A percentile compares a stretch with the other conserved stretches of the same genome.
Evolutionary conservation across 2,329 filamentous ascomycete species (phyloP).

Genomic region (Gnomoniopsis sp.): DNA sequence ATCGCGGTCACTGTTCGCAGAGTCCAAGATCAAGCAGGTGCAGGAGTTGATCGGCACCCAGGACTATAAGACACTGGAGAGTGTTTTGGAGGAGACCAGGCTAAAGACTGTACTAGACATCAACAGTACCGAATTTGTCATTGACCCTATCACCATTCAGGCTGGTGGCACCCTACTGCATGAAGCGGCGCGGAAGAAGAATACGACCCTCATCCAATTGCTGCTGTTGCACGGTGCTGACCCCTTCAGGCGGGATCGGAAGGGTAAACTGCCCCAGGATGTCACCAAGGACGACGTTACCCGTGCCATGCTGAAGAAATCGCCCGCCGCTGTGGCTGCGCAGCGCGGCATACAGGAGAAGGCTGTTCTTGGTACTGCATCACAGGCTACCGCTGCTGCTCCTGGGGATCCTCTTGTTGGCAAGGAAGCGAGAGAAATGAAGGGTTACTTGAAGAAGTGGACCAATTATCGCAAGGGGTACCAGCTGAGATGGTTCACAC

Average conservation of each 20-base stretch:
- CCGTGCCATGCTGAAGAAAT: slow-evolving; percentile 84
- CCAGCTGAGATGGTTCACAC: slow-evolving; percentile 94
- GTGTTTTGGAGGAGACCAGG: slow-evolving; percentile 77
- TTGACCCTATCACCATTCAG: slow-evolving; percentile 72
- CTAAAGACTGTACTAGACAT: slow-evolving; percentile 87
- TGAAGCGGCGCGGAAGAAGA: slow-evolving; percentile 85
- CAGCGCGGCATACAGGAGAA: slow-evolving; percentile 96
- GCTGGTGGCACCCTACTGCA: slow-evolving; percentile 90
- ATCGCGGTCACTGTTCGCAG: slow-evolving; percentile 83
- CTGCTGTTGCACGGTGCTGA: slow-evolving; percentile 92
- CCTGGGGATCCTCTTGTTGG: slow-evolving; percentile 64
- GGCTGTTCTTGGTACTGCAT: slow-evolving; percentile 75
- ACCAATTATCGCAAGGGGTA: slow-evolving; percentile 98
- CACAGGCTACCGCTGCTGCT: slow-evolving; percentile 50
- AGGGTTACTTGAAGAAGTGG: slow-evolving; percentile 98
- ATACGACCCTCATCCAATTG: slow-evolving; percentile 83
- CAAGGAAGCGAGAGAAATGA: slow-evolving; percentile 93
- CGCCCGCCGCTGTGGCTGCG: slow-evolving; percentile 88
- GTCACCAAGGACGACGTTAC: slow-evolving; percentile 93
- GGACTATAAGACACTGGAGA: slow-evolving; percentile 75
- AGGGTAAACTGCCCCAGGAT: slow-evolving; percentile 92
- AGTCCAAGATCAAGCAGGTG: slow-evolving; percentile 78
- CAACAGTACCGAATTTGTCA: slow-evolving; percentile 85
- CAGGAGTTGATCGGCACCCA: slow-evolving; percentile 71
- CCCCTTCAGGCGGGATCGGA: slow-evolving; percentile 90